Evolutionary conservation across 2,329 filamentous ascomycete species (phyloP), one percentile per base, ranked within the genome.

Genomic region (Venturia asperata): DNA sequence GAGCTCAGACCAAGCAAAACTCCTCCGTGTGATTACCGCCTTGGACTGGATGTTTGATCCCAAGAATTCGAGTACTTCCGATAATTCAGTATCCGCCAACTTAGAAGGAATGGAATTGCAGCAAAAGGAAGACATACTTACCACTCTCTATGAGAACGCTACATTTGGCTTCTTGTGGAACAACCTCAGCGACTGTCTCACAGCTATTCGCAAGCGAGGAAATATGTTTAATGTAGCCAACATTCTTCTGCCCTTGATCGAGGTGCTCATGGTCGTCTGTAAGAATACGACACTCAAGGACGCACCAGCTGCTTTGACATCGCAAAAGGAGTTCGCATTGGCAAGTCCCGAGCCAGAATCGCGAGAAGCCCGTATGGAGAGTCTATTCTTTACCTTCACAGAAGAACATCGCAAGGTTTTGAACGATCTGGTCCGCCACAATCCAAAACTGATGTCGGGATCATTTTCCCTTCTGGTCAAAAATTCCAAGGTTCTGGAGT

Each of bases 181-280:
- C 69, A 95, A 92, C 77, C 81, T 99, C 60, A 96, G 94, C 74
- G 87, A 89, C 45, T 97, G 93, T 74, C 82, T 99, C 64, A 87
- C 85, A 66, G 89, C 91, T 10, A 97, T 99, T 70, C 89, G 91
- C 63, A 86, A 95, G 75, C 90, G 92, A 66, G 92, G 96, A 74
- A 95, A 91, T 74, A 94, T 97, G 87, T 86, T 97, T 72, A 97
- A 96, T 72, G 92, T 99, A 65, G 95, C 94, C 39, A 97, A 93
- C 0, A 97, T 97, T 68, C 83, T 99, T 34, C 81, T 97, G 43
- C 94, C 94, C 39, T 81, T 99, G 39, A 97, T 99, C 67, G 94
- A 99, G 76, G 91, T 92, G 6, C 81, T 99, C 67, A 99, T 99
- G 94, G 94, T 99, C 64, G 92, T 99, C 37, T 99, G 95, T 83